phyloP scores from a whole-genome alignment of 139 green algal species.

The Zygnema circumcarinatum region DNA sequence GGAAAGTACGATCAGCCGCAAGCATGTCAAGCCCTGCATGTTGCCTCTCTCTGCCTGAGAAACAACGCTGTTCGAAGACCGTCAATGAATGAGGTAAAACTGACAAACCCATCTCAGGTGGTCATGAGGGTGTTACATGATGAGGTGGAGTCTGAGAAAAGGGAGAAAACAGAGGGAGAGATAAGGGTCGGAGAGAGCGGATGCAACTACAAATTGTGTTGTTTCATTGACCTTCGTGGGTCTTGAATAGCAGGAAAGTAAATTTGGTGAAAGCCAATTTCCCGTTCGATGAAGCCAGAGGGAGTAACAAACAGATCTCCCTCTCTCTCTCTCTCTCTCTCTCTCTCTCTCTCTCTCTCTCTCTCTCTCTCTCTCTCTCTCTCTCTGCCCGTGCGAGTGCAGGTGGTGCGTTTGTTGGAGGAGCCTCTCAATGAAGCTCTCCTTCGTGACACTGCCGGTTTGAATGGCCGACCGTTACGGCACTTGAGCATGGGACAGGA shows the following conservation, averaged over 20 bases:
- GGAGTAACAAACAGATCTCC: not conserved
- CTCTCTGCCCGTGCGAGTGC: no score
- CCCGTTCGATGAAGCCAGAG: no score
- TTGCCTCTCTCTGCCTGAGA: conserved; percentile 4
- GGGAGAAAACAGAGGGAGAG: no score
- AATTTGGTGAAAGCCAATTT: no score
- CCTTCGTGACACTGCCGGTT: not conserved
- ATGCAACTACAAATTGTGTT: no score
- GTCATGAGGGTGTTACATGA: no score
- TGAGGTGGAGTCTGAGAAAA: no score
- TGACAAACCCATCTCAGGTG: no score
- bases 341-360: not conserved
- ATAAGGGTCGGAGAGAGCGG: no score
- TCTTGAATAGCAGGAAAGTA: no score
- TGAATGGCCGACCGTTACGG: not conserved
- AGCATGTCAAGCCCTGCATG: not conserved
- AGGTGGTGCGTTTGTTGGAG: not conserved
- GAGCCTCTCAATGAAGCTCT: not conserved
- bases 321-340: not conserved
- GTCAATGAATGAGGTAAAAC: conserved; percentile 20
- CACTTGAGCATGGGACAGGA: not conserved
- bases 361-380: not conserved
- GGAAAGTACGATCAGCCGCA: not conserved
- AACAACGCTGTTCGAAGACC: conserved; percentile 14
- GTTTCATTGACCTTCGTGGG: no score